Evolutionary conservation across 371 early-diverging fungal species (phyloP), one percentile per base, ranked within the genome.

Genomic region (Rhizomucor pusillus): DNA sequence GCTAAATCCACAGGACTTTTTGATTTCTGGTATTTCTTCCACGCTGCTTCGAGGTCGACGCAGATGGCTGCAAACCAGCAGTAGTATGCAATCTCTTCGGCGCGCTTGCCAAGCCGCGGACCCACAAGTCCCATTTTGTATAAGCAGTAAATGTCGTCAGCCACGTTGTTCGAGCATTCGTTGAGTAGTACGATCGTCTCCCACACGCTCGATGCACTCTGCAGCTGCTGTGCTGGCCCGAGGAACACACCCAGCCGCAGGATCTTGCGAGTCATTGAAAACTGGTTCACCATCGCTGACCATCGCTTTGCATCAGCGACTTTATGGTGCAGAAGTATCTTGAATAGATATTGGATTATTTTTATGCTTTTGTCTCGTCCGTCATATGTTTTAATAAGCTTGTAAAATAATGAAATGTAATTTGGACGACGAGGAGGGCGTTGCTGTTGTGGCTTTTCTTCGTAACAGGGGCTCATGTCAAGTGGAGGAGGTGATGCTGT

Each of bases 341-440:
- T 91, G 60, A 84, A 71, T 35, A 79, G 63, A 62, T 92, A 92
- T 59, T 92, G 91, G 25, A 87, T 58, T n/a, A 82, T 62, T 55
- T 92, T 92, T 52, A 92, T 75, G n/a, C 77, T 67, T 62, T 92
- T 92, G 77, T 92, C 92, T n/a, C 91, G 80, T 19, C 92, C 92
- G 57, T 92, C 92, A n/a, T 80, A 57, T 19, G 74, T 69, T 48
- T 71, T 69, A 12, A 75, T 49, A 36, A 64, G 50, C 33, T 67
- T 80, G 33, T 71, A 58, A 14, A 73, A 54, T 18, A 56, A 19
- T 18, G 25, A 52, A 36, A 44, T 43, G 19, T 41, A 18, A 6
- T 22, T 50, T 24, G 43, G 41, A 46, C 36, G 11, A 24, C 20
- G 47, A 11, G 33, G 34, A 34, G 20, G 13, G 16, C 22, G 24